A percentile compares a stretch with the other conserved stretches of the same genome.
Conservation (phyloP, 179 eudicot genomes). For the Camellia oleifera region DNA sequence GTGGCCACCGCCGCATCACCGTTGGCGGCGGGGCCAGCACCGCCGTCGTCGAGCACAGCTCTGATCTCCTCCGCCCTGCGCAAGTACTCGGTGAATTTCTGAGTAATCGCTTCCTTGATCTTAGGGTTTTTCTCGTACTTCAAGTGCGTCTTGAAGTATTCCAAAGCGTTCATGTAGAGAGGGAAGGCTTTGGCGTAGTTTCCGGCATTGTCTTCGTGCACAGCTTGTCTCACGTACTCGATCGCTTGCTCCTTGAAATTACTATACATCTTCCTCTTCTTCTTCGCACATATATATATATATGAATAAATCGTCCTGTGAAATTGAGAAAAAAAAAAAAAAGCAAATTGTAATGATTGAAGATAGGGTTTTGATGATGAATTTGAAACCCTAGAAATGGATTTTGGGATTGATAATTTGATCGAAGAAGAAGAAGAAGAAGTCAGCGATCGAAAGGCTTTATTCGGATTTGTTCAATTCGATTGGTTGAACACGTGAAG, state of each 20-base stretch:
- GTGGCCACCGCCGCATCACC: slow-evolving; percentile 75
- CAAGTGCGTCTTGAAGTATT: slow-evolving; percentile 75
- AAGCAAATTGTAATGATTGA: background rate
- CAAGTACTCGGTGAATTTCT: slow-evolving; percentile 80
- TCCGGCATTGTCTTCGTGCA: slow-evolving; percentile 80
- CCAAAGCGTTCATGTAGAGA: slow-evolving; percentile 79
- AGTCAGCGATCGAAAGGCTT: background rate
- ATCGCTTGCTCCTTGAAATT: slow-evolving; percentile 95
- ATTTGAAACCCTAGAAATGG: background rate
- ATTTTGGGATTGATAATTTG: background rate
- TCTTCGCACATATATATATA: background rate
- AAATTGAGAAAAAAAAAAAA: background rate
- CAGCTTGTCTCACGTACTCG: slow-evolving; percentile 87
- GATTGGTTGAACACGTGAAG: background rate
- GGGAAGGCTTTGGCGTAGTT: slow-evolving; percentile 85
- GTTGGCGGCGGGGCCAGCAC: slow-evolving; percentile 34
- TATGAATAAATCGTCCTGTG: background rate
- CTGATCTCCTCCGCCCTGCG: slow-evolving; percentile 91
- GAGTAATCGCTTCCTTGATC: slow-evolving; percentile 78
- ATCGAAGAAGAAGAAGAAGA: slow-evolving; percentile 10
- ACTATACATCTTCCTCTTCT: slow-evolving; percentile 58
- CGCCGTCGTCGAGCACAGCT: slow-evolving; percentile 66
- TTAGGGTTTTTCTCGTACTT: slow-evolving; percentile 92
- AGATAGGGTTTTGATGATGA: background rate
- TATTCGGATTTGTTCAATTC: background rate